These are phyloP conservation scores for Ogataea nitratoaversa DNA, from an alignment of 805 yeast species.

Conservation along the genomic window DNA sequence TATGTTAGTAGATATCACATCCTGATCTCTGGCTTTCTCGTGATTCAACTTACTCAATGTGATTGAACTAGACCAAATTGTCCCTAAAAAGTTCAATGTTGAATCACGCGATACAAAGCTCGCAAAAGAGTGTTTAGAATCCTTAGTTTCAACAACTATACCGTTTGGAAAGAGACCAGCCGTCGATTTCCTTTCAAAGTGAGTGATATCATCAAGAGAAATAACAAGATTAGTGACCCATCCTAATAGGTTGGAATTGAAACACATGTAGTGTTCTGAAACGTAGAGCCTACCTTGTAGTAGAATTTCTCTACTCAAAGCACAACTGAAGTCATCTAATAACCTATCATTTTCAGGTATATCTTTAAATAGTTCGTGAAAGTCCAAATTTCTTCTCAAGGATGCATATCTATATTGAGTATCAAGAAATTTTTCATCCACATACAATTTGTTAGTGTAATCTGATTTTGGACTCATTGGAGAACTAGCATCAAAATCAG, in stretches of 20 bases:
- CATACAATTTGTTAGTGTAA: slow-evolving; percentile 43
- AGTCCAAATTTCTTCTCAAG: slow-evolving; percentile 62
- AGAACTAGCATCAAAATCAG: slow-evolving; percentile 6
- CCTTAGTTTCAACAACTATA: slow-evolving; percentile 62
- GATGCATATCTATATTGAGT: slow-evolving; percentile 64
- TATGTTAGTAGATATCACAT: slow-evolving; percentile 14
- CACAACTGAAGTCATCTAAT: slow-evolving; percentile 87
- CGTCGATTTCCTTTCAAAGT: slow-evolving; percentile 76
- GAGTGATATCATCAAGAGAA: slow-evolving; percentile 63
- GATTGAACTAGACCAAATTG: slow-evolving; percentile 57
- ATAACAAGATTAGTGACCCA: slow-evolving; percentile 84
- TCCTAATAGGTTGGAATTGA: slow-evolving; percentile 81
- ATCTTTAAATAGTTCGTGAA: slow-evolving; percentile 68
- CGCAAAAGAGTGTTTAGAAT: slow-evolving; percentile 73
- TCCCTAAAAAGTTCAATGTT: slow-evolving; percentile 64
- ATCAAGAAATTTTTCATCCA: slow-evolving; percentile 53
- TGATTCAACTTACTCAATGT: slow-evolving; percentile 25
- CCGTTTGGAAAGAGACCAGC: slow-evolving; percentile 93
- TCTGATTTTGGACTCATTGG: slow-evolving; percentile 10
- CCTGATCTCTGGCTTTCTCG: slow-evolving; percentile 24
- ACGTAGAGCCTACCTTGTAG: slow-evolving; percentile 85
- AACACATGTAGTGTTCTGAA: slow-evolving; percentile 74
- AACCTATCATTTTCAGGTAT: slow-evolving; percentile 67
- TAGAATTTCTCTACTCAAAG: slow-evolving; percentile 78
- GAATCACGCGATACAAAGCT: slow-evolving; percentile 81